phyloP scores from a whole-genome alignment of 768 basidiomycete genomes.

The Rhodotorula toruloides region DNA sequence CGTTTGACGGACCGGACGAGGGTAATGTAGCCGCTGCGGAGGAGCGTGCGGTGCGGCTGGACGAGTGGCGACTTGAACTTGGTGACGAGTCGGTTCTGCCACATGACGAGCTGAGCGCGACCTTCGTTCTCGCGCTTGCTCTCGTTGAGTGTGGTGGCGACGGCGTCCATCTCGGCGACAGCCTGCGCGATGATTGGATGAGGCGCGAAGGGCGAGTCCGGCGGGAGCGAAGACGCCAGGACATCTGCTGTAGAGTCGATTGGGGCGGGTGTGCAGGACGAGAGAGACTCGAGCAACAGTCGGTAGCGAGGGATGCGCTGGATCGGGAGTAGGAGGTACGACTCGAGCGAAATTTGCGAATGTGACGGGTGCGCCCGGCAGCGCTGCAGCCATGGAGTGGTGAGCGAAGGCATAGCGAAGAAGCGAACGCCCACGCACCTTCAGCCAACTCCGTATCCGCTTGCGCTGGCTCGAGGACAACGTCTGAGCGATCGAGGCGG shows the following conservation, averaged over 20 bases:
- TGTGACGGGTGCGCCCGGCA: constrained; percentile 84
- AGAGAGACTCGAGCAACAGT: constrained; percentile 59
- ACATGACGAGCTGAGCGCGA: constrained; percentile 78
- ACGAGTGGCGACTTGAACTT: constrained; percentile 96
- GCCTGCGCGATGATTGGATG: constrained; percentile 81
- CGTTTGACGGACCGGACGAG: constrained; percentile 34
- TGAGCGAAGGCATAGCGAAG: background rate
- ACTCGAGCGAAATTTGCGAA: constrained; percentile 78
- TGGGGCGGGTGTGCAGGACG: constrained; percentile 44
- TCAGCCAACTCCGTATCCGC: constrained; percentile 80
- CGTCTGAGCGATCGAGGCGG: constrained; percentile 1
- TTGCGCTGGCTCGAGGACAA: constrained; percentile 76
- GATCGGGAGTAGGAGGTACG: constrained; percentile 86
- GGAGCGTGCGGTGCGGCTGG: constrained; percentile 89
- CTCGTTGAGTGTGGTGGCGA: constrained; percentile 96
- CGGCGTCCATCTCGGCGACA: constrained; percentile 72
- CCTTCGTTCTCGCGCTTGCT: constrained; percentile 94
- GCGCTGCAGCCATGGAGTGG: constrained; percentile 51
- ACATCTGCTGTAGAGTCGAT: background rate
- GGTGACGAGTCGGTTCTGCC: constrained; percentile 79
- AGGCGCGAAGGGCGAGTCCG: constrained; percentile 66
- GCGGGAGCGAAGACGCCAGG: constrained; percentile 51
- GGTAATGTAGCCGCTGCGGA: constrained; percentile 77
- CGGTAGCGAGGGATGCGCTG: constrained; percentile 97
- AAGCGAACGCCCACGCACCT: constrained; percentile 40